These are phyloP conservation scores for Alternaria ventricosa DNA, from an alignment of 2,329 filamentous ascomycete species.

Conservation along the genomic window DNA sequence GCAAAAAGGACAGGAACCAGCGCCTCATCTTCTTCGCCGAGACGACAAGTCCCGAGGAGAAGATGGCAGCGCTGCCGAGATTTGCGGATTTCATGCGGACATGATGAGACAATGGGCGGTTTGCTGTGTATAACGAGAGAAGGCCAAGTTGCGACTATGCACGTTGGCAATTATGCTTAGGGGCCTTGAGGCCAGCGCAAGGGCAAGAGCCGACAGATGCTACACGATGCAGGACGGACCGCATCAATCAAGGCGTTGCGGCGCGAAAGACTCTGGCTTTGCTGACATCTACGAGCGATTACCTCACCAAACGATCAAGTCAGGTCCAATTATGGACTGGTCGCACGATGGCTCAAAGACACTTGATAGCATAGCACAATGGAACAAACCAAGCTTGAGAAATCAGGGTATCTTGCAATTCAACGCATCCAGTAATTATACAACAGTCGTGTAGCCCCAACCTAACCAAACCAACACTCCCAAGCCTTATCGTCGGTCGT, in stretches of 20 bases:
- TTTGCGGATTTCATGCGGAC: constrained; percentile 62
- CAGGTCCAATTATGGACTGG: neutral
- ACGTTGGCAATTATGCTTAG: neutral
- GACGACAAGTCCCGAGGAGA: constrained; percentile 84
- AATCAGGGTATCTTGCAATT: constrained; percentile 15
- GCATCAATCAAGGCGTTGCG: neutral
- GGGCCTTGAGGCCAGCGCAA: neutral
- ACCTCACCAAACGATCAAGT: neutral
- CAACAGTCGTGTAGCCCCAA: neutral
- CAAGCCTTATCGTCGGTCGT: constrained; percentile 19
- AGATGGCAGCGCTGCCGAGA: constrained; percentile 78
- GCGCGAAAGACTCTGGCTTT: neutral
- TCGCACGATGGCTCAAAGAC: neutral
- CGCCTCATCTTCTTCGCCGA: constrained; percentile 83
- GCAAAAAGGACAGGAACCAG: constrained; percentile 66
- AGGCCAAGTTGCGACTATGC: neutral
- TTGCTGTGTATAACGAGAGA: neutral
- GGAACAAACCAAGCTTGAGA: neutral
- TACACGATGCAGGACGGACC: neutral
- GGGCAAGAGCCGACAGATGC: neutral
- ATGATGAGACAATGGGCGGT: constrained; percentile 11
- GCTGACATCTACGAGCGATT: no score
- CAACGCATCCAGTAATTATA: constrained; percentile 1
- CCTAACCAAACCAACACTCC: neutral
- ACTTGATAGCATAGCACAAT: neutral